phyloP scores from a whole-genome alignment of 371 early-diverging fungal species.

The Mortierella sp. region DNA sequence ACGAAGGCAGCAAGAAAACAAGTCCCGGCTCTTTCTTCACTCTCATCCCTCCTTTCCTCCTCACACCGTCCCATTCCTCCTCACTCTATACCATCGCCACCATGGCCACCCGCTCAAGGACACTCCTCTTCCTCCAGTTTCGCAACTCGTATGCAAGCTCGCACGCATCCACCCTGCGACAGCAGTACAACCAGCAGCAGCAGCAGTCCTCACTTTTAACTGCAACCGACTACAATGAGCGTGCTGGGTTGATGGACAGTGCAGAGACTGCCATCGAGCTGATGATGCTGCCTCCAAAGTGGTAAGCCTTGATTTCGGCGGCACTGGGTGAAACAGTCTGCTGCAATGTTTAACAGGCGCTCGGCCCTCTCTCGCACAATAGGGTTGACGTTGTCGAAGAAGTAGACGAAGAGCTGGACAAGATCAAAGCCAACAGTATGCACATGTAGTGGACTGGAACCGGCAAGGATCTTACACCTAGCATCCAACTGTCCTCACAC shows the following conservation, averaged over 20 bases:
- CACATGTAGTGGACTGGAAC: too few species aligned
- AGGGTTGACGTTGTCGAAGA: slow-evolving; percentile 93
- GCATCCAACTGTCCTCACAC: too few species aligned
- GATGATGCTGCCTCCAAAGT: slow-evolving; percentile 85
- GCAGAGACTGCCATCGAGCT: slow-evolving; percentile 76
- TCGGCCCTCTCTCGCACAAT: slow-evolving; percentile 1
- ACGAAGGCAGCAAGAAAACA: too few species aligned
- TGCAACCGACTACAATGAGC: slow-evolving; percentile 60
- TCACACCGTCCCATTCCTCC: not conserved
- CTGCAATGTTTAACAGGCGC: too few species aligned
- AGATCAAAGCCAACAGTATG: slow-evolving; percentile 74
- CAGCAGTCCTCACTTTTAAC: slow-evolving; percentile 53
- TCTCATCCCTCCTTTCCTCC: not conserved
- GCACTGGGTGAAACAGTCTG: too few species aligned
- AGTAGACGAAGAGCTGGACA: slow-evolving; percentile 69
- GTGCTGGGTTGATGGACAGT: slow-evolving; percentile 73
- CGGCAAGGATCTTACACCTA: too few species aligned
- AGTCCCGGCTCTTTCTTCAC: too few species aligned
- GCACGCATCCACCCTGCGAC: slow-evolving; percentile 57
- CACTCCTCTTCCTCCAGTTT: slow-evolving; percentile 92
- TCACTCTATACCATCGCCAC: not conserved
- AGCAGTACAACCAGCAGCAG: slow-evolving; percentile 44
- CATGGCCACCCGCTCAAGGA: slow-evolving; percentile 92
- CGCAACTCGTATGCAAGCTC: slow-evolving; percentile 89
- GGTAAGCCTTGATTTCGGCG: slow-evolving; percentile 53